Base-by-base conservation (phyloP, 139 green algal species). In the Chlorella sp. region DNA sequence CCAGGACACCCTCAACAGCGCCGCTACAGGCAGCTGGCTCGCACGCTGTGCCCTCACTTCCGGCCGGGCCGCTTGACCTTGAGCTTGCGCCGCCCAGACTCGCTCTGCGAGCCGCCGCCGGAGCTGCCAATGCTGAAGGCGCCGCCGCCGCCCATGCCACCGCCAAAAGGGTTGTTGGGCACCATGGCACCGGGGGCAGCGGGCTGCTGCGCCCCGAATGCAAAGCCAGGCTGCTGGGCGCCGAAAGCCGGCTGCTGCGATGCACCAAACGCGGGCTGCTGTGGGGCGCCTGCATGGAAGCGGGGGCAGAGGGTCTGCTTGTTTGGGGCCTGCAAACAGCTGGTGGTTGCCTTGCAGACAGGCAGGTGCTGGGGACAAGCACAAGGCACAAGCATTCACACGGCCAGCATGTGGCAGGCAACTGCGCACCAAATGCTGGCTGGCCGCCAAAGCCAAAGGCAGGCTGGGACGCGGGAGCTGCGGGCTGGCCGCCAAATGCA, bases 101-200 rank as follows among this genome's bases (percentile, higher is more conserved):
- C 87, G 3, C 68, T 84, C 44, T 88, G 87, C 9, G 87, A 90
- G 64, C 69, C 84, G n/a, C 64, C 73, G 17, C 87, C 87, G 43
- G 65, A 44, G 38, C 58, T 70, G n/a, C 86, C 86, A 30, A 90
- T 65, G 68, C 38, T 88, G 44, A 90, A 88, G 36, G 51, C 51
- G 51, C 51, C 51, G 16, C 87, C 87, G 8, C 82, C 83, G 32
- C 78, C 78, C 85, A 85, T 65, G 43, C 79, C 86, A 2, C 87
- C 83, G 24, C 60, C 72, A 64, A 88, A 88, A 34, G 83, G 76
- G 75, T 90, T 87, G 80, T 87, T 89, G 36, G 86, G 86, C 26
- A 87, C 73, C 82, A 88, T 86, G 30, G 41, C 76, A 8, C 43
- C 19, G 0, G 51, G 41, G 5, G 72, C 40, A 2, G 41, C 17